Conservation (phyloP, 306 rosid species). For the Gynostemma pentaphyllum region DNA sequence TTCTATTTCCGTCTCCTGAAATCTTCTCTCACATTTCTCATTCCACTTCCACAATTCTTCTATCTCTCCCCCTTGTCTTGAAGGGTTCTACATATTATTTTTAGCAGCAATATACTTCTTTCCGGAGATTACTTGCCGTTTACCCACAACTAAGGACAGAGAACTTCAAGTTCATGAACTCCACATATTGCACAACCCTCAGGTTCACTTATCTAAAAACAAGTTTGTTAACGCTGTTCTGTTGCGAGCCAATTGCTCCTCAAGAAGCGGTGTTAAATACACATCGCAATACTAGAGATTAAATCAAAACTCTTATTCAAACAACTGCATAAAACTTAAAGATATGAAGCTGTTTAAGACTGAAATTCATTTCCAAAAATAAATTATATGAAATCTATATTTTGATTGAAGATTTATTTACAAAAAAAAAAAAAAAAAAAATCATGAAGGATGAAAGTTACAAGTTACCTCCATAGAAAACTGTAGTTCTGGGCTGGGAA, state of each 20-base stretch:
- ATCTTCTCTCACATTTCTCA: not conserved
- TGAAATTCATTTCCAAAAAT: not conserved
- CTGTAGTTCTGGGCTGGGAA: conserved; percentile 56
- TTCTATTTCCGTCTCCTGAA: not conserved
- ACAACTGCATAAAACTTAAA: not conserved
- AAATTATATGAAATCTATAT: not conserved
- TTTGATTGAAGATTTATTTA: not conserved
- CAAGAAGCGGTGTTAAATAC: not conserved
- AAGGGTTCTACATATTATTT: not conserved
- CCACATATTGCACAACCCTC: not conserved
- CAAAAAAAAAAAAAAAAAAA: not conserved
- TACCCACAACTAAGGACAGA: not conserved
- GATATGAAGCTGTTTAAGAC: not conserved
- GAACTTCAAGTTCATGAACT: not conserved
- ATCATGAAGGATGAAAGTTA: conserved; percentile 5
- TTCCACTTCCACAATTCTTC: not conserved
- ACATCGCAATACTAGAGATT: not conserved
- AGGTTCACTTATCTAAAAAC: not conserved
- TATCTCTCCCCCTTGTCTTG: not conserved
- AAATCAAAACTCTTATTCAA: not conserved
- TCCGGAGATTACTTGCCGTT: not conserved
- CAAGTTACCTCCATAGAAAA: conserved; percentile 63
- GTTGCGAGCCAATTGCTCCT: not conserved
- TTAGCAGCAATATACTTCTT: not conserved
- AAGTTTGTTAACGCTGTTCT: not conserved